These are phyloP conservation scores for Saussurea involucrata DNA, from an alignment of 129 eudicot genomes.

Conservation along the genomic window DNA sequence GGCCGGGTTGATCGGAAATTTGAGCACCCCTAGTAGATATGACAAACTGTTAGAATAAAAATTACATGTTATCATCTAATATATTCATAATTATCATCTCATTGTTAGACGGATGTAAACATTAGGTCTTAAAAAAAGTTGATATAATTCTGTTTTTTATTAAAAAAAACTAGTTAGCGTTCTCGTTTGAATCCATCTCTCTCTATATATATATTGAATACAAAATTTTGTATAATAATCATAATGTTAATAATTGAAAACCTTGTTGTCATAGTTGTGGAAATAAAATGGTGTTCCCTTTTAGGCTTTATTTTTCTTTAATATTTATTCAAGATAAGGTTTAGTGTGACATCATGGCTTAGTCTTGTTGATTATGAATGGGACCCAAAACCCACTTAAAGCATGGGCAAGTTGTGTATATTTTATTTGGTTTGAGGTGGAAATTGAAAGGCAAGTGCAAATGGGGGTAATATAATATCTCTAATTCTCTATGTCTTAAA, in stretches of 20 bases:
- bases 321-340: conserved; percentile 30
- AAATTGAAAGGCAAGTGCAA: conserved; percentile 34
- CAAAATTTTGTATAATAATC: not conserved
- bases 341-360: conserved; percentile 36
- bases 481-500: conserved; percentile 19
- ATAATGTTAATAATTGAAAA: conserved; percentile 15
- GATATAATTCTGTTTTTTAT: not conserved
- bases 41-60: not conserved
- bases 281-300: conserved; percentile 14
- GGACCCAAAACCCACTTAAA: conserved; percentile 37
- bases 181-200: no score
- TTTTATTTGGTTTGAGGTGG: conserved; percentile 33
- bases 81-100: conserved; percentile 10
- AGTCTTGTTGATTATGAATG: conserved; percentile 32
- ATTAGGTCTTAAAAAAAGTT: not conserved
- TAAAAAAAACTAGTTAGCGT: not conserved
- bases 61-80: not conserved
- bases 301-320: not conserved
- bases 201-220: not conserved
- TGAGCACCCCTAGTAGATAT: no score
- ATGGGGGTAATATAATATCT: conserved; percentile 15
- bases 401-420: conserved; percentile 27
- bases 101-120: not conserved
- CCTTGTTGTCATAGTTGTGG: not conserved
- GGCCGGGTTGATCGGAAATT: no score